Evolutionary conservation across 1,284 basidiomycete species (phyloP).

Genomic region (Rhodotorula mucilaginosa): DNA sequence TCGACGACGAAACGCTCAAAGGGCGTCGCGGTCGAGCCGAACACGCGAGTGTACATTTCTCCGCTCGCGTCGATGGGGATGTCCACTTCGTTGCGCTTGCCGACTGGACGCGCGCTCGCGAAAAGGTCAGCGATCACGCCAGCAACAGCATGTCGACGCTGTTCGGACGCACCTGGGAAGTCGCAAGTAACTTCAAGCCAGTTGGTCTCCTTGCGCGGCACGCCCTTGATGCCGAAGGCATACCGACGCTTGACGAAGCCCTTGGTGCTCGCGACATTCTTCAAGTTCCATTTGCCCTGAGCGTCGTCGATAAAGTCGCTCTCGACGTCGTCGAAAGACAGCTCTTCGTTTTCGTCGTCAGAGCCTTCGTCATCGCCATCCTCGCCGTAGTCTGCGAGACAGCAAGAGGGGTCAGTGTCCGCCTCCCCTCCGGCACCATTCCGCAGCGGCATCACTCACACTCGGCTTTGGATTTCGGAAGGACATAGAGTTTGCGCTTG

Average conservation of each 20-base stretch:
- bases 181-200: conserved; percentile 85
- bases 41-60: conserved; percentile 79
- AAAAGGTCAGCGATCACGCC: no score
- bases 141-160: no score
- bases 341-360: conserved; percentile 40
- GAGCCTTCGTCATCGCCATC: conserved; percentile 67
- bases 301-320: conserved; percentile 80
- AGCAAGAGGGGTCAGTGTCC: neutral
- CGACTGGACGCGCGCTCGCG: conserved; percentile 10
- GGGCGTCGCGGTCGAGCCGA: conserved; percentile 88
- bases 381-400: conserved; percentile 48
- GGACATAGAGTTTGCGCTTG: conserved; percentile 89
- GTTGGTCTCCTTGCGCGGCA: conserved; percentile 73
- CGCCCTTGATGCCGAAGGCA: conserved; percentile 81
- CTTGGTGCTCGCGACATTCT: conserved; percentile 55
- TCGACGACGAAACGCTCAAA: conserved; percentile 96
- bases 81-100: conserved; percentile 48
- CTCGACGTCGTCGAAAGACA: conserved; percentile 64
- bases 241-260: conserved; percentile 89
- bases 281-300: conserved; percentile 63
- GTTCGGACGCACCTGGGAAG: conserved; percentile 28
- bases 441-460: conserved; percentile 51
- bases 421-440: no score
- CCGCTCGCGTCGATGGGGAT: conserved; percentile 72
- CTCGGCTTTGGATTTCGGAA: conserved; percentile 66